Conservation (phyloP, 2,329 filamentous ascomycete species). For the Beauveria sp. region DNA sequence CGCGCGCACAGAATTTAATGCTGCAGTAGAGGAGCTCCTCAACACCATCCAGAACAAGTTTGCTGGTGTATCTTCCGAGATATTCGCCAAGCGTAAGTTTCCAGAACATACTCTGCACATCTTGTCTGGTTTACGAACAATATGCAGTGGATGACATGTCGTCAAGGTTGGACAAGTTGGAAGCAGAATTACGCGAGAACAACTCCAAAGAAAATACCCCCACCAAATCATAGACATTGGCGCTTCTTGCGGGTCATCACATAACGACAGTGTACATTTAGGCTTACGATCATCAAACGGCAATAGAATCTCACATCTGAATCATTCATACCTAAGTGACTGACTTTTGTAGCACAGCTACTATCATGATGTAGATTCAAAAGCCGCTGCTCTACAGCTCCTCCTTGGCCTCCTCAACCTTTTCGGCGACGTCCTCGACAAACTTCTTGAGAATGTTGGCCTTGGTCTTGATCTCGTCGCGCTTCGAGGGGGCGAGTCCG, state of each 20-base stretch:
- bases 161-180: slow-evolving; percentile 73
- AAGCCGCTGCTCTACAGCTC: slow-evolving; percentile 50
- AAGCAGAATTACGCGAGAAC: slow-evolving; percentile 59
- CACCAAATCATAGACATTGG: slow-evolving; percentile 25
- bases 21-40: slow-evolving; percentile 78
- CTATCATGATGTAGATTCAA: slow-evolving; percentile 27
- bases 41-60: slow-evolving; percentile 83
- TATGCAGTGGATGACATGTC: slow-evolving; percentile 87
- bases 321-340: neutral
- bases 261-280: neutral
- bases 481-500: slow-evolving; percentile 74
- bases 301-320: neutral
- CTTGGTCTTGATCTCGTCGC: slow-evolving; percentile 79
- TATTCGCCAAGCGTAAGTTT: slow-evolving; percentile 76
- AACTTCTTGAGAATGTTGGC: slow-evolving; percentile 85
- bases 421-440: slow-evolving; percentile 49
- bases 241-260: neutral
- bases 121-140: neutral
- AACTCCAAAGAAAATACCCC: slow-evolving; percentile 36
- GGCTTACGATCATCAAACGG: neutral
- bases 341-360: neutral
- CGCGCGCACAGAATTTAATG: slow-evolving; percentile 57
- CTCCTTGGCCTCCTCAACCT: slow-evolving; percentile 49
- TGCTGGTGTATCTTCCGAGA: slow-evolving; percentile 73
- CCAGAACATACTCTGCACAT: neutral